Conservation (phyloP, 192 early-diverging fungal genomes). For the Backusella liffmaniae region DNA sequence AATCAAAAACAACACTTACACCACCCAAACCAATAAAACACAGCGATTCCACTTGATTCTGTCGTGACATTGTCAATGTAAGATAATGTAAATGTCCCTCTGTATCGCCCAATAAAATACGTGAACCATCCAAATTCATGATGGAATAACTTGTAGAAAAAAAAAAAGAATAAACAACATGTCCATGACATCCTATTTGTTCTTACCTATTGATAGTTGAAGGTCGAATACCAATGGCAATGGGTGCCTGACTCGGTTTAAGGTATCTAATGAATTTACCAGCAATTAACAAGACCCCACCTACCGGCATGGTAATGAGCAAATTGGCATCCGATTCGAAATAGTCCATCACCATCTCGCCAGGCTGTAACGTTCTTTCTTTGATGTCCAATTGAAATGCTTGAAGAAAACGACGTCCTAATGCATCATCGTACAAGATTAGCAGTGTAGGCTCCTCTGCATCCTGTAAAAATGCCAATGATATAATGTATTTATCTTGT, state of each 20-base stretch:
- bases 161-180: neutral
- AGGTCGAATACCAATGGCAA: slow-evolving; percentile 28
- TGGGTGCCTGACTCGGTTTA: slow-evolving; percentile 35
- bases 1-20: slow-evolving; percentile 29
- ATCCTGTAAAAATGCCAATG: slow-evolving; percentile 51
- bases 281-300: slow-evolving; percentile 56
- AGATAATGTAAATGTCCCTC: slow-evolving; percentile 63
- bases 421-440: slow-evolving; percentile 61
- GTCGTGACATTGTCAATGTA: slow-evolving; percentile 41
- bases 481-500: slow-evolving; percentile 37
- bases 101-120: slow-evolving; percentile 71
- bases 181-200: too few relatives aligned
- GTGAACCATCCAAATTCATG: slow-evolving; percentile 51
- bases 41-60: slow-evolving; percentile 26
- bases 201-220: slow-evolving; percentile 10
- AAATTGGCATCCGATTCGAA: slow-evolving; percentile 50
- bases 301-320: slow-evolving; percentile 60
- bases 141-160: slow-evolving; percentile 38
- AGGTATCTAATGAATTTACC: slow-evolving; percentile 59
- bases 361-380: slow-evolving; percentile 39
- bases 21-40: slow-evolving; percentile 50
- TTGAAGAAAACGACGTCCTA: slow-evolving; percentile 54
- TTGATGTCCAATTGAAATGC: slow-evolving; percentile 55
- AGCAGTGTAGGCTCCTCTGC: slow-evolving; percentile 45
- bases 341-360: slow-evolving; percentile 34